phyloP scores from a whole-genome alignment of 176 grass and related monocot genomes.

The Raddia distichophylla region DNA sequence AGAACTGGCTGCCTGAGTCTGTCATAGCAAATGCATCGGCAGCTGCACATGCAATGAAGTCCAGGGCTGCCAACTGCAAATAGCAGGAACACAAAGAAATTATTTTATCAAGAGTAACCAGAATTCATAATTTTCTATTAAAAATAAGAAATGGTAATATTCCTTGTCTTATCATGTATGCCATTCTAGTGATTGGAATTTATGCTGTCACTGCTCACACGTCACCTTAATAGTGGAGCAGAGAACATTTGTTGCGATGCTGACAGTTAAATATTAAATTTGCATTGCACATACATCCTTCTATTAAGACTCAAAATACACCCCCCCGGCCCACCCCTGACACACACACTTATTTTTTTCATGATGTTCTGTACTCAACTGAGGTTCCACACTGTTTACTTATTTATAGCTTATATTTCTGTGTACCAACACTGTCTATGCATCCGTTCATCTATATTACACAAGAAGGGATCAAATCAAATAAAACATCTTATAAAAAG shows the following conservation, averaged over 20 bases:
- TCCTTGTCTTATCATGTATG: slow-evolving; percentile 1
- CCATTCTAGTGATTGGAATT: not conserved
- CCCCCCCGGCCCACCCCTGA: no score
- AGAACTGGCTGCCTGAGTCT: slow-evolving; percentile 90
- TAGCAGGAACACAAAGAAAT: slow-evolving; percentile 19
- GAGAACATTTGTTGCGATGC: not conserved
- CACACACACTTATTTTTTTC: no score
- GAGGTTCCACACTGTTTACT: not conserved
- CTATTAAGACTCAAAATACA: no score
- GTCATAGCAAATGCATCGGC: slow-evolving; percentile 99
- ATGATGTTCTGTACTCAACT: not conserved
- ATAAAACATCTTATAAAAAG: slow-evolving; percentile 30
- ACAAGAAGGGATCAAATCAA: slow-evolving; percentile 6
- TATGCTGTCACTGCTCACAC: not conserved
- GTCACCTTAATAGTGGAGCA: not conserved
- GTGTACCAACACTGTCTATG: slow-evolving; percentile 12
- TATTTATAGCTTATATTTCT: not conserved
- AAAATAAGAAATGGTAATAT: slow-evolving; percentile 16
- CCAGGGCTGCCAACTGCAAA: slow-evolving; percentile 86
- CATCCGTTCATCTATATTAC: slow-evolving; percentile 24
- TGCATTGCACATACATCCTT: not conserved
- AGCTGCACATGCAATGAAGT: slow-evolving; percentile 90
- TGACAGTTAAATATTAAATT: not conserved
- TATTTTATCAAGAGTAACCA: slow-evolving; percentile 23
- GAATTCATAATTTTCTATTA: not conserved